Evolutionary conservation across 2,329 filamentous ascomycete species (phyloP).

Genomic region (Fusarium fujikuroi): DNA sequence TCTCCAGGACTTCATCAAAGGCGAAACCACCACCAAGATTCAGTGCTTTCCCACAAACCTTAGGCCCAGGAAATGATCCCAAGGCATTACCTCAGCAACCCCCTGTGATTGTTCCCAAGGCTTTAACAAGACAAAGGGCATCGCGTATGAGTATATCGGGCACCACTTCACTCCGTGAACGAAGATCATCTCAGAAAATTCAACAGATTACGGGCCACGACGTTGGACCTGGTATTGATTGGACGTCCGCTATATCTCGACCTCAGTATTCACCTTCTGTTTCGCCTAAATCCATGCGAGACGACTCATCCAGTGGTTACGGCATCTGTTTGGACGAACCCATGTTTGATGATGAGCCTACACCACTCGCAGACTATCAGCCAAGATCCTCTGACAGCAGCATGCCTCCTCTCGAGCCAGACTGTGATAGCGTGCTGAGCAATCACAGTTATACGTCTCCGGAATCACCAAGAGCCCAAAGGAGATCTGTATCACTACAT

Average conservation of each 20-base stretch:
- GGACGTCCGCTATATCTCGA: constrained; percentile 14
- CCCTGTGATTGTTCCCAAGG: constrained; percentile 12
- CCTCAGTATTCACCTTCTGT: constrained; percentile 30
- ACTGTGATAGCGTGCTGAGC: constrained; percentile 40
- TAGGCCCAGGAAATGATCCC: constrained; percentile 35
- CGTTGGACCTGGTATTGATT: constrained; percentile 44
- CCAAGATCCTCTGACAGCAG: constrained; percentile 31
- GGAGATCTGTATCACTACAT: constrained; percentile 25
- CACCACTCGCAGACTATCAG: constrained; percentile 22
- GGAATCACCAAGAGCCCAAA: constrained; percentile 27
- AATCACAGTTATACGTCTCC: constrained; percentile 37
- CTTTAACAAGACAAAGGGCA: constrained; percentile 28
- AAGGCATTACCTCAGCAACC: constrained; percentile 31
- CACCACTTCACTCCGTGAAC: constrained; percentile 31
- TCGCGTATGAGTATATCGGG: constrained; percentile 35
- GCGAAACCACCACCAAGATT: constrained; percentile 23
- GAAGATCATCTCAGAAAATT: constrained; percentile 53
- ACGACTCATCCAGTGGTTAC: constrained; percentile 41
- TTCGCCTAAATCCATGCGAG: constrained; percentile 30
- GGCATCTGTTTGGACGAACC: constrained; percentile 36
- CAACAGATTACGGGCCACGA: constrained; percentile 56
- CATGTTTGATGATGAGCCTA: constrained; percentile 38
- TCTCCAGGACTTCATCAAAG: constrained; percentile 14
- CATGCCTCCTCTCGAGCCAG: constrained; percentile 42
- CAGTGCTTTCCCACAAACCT: constrained; percentile 30